phyloP scores from a whole-genome alignment of 1,284 basidiomycete species.

The Cystobasidium pallidum region DNA sequence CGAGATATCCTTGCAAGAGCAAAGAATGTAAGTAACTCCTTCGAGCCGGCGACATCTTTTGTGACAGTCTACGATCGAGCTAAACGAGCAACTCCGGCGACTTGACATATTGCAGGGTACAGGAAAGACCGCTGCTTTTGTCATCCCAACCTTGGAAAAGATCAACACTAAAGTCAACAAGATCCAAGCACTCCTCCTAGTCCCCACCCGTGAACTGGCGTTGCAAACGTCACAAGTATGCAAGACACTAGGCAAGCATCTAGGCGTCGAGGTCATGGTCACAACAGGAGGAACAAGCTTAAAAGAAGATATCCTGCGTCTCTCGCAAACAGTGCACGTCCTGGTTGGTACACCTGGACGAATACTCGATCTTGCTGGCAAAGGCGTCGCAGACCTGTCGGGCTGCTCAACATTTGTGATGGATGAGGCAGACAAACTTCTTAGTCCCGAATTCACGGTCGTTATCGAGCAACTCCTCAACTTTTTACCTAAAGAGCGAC shows the following conservation, averaged over 20 bases:
- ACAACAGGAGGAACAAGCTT: slow-evolving; percentile 97
- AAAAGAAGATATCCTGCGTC: slow-evolving; percentile 94
- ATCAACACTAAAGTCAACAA: slow-evolving; percentile 82
- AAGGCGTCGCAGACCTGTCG: slow-evolving; percentile 89
- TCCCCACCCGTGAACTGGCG: slow-evolving; percentile 92
- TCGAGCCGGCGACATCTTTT: too few relatives aligned
- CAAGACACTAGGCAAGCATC: slow-evolving; percentile 94
- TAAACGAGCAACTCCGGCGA: too few relatives aligned
- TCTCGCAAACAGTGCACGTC: slow-evolving; percentile 89
- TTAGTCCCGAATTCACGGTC: slow-evolving; percentile 95
- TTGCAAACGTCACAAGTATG: slow-evolving; percentile 96
- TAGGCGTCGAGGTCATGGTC: slow-evolving; percentile 96
- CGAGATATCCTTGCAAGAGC: slow-evolving; percentile 69
- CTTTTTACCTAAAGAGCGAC: slow-evolving; percentile 81
- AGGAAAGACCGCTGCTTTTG: slow-evolving; percentile 91
- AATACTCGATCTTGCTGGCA: slow-evolving; percentile 92
- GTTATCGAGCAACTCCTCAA: slow-evolving; percentile 95
- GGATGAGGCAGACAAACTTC: slow-evolving; percentile 98
- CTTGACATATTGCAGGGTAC: slow-evolving; percentile 47
- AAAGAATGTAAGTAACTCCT: slow-evolving; percentile 56
- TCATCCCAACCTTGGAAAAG: slow-evolving; percentile 94
- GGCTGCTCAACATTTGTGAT: slow-evolving; percentile 96
- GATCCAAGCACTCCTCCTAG: slow-evolving; percentile 92
- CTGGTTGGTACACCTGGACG: slow-evolving; percentile 96
- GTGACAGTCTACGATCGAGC: too few relatives aligned